Conservation (phyloP, 306 rosid genomes). For the Prunus dulcis region DNA sequence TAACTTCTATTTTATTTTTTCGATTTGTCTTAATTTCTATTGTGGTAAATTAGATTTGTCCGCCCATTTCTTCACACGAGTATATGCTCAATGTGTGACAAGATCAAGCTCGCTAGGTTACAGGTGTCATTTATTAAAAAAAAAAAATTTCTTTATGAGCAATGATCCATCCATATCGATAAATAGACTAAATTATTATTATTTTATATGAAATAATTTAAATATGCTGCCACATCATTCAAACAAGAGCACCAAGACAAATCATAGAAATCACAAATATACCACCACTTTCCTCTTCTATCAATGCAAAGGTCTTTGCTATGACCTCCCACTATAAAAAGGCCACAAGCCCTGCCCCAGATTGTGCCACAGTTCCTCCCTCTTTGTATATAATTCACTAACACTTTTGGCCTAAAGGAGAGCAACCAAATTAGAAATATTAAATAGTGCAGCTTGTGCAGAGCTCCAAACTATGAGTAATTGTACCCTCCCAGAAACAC, state of each 20-base stretch:
- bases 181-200: too few species aligned
- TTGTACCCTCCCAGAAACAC: slow-evolving; percentile 41
- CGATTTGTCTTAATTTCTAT: too few species aligned
- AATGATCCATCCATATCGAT: neutral
- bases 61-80: too few species aligned
- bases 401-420: neutral
- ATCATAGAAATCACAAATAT: neutral
- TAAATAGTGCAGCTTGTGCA: neutral
- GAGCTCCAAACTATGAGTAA: slow-evolving; percentile 17
- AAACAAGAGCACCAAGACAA: neutral
- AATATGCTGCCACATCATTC: neutral
- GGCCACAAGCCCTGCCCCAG: neutral
- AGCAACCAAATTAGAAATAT: neutral
- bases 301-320: neutral
- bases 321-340: slow-evolving; percentile 8
- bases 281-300: neutral
- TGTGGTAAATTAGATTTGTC: too few species aligned
- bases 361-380: neutral
- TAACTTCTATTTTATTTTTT: too few species aligned
- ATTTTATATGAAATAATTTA: neutral
- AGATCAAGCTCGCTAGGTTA: neutral
- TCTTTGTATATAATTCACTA: neutral
- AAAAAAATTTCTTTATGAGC: neutral
- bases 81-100: neutral
- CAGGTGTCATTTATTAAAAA: neutral